phyloP scores from a whole-genome alignment of 345 rosid genomes.

The Combretum micranthum region DNA sequence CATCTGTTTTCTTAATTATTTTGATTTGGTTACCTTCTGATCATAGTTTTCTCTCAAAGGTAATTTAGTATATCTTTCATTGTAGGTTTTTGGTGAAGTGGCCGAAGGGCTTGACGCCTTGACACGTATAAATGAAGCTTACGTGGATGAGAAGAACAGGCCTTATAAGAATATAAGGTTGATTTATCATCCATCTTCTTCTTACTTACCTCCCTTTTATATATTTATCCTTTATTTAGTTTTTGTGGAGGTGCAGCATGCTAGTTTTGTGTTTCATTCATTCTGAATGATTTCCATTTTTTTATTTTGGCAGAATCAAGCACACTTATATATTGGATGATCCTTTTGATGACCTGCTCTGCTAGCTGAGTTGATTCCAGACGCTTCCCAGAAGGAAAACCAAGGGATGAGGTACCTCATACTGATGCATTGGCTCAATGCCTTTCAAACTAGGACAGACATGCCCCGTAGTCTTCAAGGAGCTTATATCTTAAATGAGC shows the following conservation, averaged over 20 bases:
- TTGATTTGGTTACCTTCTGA: not conserved
- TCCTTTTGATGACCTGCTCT: constrained; percentile 88
- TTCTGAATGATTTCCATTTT: not conserved
- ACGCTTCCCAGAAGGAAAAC: constrained; percentile 92
- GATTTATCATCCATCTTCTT: constrained; percentile 7
- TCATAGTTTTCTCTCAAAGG: not conserved
- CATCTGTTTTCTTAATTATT: not conserved
- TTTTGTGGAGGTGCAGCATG: too few relatives aligned
- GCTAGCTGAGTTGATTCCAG: constrained; percentile 69
- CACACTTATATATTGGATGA: constrained; percentile 77
- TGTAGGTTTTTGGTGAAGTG: constrained; percentile 88
- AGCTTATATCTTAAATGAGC: too few relatives aligned
- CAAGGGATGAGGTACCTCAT: constrained; percentile 67
- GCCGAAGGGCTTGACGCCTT: constrained; percentile 88
- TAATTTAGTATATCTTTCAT: not conserved
- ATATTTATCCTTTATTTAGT: too few relatives aligned
- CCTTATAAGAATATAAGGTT: constrained; percentile 79
- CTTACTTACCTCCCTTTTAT: constrained; percentile 2
- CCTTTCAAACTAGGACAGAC: too few relatives aligned
- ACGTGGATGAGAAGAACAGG: constrained; percentile 69
- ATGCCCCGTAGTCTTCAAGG: too few relatives aligned
- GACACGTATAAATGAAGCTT: constrained; percentile 84
- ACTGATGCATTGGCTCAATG: too few relatives aligned
- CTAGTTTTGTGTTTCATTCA: too few relatives aligned
- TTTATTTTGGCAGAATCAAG: constrained; percentile 50